Evolutionary conservation across 495 filamentous ascomycete genomes (phyloP), one percentile per base, ranked within the genome.

Genomic region (Penicillium coprophilum): DNA sequence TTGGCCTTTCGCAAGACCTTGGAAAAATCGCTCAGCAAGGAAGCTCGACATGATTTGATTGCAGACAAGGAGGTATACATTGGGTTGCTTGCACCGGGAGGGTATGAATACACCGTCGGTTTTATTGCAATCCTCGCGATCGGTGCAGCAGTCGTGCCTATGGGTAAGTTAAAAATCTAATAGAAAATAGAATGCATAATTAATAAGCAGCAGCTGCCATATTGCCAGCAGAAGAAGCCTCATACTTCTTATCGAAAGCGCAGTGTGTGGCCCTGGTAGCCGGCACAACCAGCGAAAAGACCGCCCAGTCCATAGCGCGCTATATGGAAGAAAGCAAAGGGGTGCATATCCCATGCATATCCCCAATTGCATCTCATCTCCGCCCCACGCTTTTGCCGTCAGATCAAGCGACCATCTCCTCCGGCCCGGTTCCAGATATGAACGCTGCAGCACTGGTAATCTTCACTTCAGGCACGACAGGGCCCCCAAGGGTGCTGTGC

Each of bases 71-170:
- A 78, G 53, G 71, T 80, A 9, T 79, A 73, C 53, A 70, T 80
- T 54, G 75, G 71, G 2, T 51, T 80, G 4, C 58, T 80, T 17
- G 77, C 74, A 4, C 67, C 76, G 0, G 77, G 78, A 1, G 74
- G 77, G 0, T 80, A 80, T 57, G 78, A 80, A 50, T 80, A 75
- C 32, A 68, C 75, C 1, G 75, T 80, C 9, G 76, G 70, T 1
- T 72, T 79, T 48, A 62, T 78, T 13, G 71, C 77, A 0, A 71
- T 75, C 11, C 62, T 79, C 12, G 75, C 78, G 1, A 31, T 77
- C 1, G 76, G 78, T 2, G 76, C 75, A 2, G 78, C 77, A 15
- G 66, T 71, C 4, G 66, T 71, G 1, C 68, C 68, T 19, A 67
- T 71, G 57, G 65, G 68, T 69, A 57, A 57, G 59, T n/a, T 17